phyloP scores from a whole-genome alignment of 2,329 filamentous ascomycete genomes.

The Pochonia chlamydosporia region DNA sequence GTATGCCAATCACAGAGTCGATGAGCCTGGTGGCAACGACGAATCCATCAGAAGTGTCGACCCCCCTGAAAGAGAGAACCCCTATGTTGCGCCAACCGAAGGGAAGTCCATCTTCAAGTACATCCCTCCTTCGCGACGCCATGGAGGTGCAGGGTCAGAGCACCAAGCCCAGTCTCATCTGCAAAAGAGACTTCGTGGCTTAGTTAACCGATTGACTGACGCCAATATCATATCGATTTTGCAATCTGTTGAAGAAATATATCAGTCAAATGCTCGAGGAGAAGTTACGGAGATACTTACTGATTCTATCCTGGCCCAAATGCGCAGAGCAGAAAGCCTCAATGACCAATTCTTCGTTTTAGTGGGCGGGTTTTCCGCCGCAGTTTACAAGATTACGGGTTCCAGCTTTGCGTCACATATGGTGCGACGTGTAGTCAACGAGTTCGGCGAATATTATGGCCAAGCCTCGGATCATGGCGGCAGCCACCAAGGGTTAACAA shows the following conservation, averaged over 20 bases:
- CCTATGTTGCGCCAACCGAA: conserved; percentile 71
- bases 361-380: conserved; percentile 82
- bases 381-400: conserved; percentile 80
- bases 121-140: conserved; percentile 65
- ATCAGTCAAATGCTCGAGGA: conserved; percentile 78
- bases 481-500: conserved; percentile 32
- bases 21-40: conserved; percentile 35
- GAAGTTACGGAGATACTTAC: conserved; percentile 78
- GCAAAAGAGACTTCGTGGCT: conserved; percentile 75
- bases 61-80: conserved; percentile 67
- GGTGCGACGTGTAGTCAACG: conserved; percentile 69
- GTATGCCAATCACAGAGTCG: conserved; percentile 27
- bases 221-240: conserved; percentile 83
- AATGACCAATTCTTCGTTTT: conserved; percentile 88
- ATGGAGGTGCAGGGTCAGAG: conserved; percentile 61
- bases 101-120: conserved; percentile 56
- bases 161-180: conserved; percentile 64
- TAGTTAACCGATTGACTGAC: conserved; percentile 89
- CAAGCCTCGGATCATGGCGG: conserved; percentile 30
- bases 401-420: conserved; percentile 86
- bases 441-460: conserved; percentile 63
- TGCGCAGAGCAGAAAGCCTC: conserved; percentile 71
- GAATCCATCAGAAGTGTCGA: conserved; percentile 27
- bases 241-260: conserved; percentile 74
- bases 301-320: conserved; percentile 69